Percentiles rank a stretch among this genome's conserved stretches.
phyloP scores from a whole-genome alignment of 1,284 basidiomycete species.

The Marasmius fiardii region DNA sequence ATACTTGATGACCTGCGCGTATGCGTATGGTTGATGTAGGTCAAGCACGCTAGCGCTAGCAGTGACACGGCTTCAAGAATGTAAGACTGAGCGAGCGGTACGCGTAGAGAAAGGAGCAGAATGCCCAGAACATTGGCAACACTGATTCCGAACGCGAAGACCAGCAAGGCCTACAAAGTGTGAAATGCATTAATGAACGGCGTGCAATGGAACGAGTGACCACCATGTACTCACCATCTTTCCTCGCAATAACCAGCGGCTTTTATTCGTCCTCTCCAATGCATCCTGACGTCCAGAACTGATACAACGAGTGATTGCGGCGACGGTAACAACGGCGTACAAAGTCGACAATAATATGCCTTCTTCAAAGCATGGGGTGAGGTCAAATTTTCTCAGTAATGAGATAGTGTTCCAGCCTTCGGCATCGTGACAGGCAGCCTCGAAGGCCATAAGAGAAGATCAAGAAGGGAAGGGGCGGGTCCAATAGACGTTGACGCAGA shows the following conservation, averaged over 20 bases:
- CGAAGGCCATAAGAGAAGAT: conserved; percentile 28
- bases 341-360: conserved; percentile 58
- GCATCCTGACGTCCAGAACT: conserved; percentile 22
- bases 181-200: conserved; percentile 3
- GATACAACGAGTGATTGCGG: conserved; percentile 35
- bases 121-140: conserved; percentile 35
- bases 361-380: conserved; percentile 84
- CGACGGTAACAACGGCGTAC: conserved; percentile 45
- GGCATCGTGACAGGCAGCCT: conserved; percentile 36
- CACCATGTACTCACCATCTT: conserved; percentile 57
- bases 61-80: conserved; percentile 58
- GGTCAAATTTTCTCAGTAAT: conserved; percentile 64
- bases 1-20: conserved; percentile 73
- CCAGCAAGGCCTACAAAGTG: conserved; percentile 40
- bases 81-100: conserved; percentile 54
- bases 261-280: conserved; percentile 33
- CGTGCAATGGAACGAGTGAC: background rate
- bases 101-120: conserved; percentile 31
- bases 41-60: conserved; percentile 42
- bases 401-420: conserved; percentile 73
- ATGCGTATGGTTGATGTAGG: conserved; percentile 74
- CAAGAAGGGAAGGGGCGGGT: background rate
- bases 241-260: conserved; percentile 44
- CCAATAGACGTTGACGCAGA: too few relatives aligned
- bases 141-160: conserved; percentile 38